Percentiles rank a stretch among this genome's conserved stretches.
Evolutionary conservation across 2,329 filamentous ascomycete genomes (phyloP).

Genomic region (Ophiostoma novo-ulmi): DNA sequence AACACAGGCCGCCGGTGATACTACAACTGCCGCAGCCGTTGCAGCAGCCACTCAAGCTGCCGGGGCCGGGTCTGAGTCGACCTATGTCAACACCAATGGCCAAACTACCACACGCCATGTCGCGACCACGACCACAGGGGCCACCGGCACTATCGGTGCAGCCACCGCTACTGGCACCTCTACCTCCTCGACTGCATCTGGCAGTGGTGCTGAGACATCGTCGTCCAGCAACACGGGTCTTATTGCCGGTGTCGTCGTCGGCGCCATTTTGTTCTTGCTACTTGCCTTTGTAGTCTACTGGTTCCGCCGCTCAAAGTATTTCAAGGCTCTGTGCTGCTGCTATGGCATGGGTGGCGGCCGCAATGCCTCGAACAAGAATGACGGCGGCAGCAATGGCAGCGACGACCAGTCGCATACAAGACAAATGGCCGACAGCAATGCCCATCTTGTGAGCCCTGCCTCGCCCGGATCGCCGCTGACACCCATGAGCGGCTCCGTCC

Average conservation of each 20-base stretch:
- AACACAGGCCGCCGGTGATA: background rate
- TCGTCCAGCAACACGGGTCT: constrained; percentile 17
- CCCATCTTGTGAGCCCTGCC: background rate
- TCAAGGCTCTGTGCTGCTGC: constrained; percentile 18
- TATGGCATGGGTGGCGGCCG: background rate
- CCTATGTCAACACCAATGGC: constrained; percentile 18
- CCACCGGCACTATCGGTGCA: constrained; percentile 9
- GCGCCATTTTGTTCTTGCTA: background rate
- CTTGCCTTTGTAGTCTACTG: constrained; percentile 19
- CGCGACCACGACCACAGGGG: constrained; percentile 1
- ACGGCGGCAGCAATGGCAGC: background rate
- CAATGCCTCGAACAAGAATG: background rate
- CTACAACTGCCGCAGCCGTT: background rate
- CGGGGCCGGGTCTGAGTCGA: background rate
- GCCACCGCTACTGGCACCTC: background rate
- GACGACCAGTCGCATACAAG: background rate
- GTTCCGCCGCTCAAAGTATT: constrained; percentile 18
- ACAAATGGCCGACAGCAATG: constrained; percentile 12
- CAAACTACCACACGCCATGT: constrained; percentile 12
- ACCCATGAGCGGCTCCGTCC: background rate
- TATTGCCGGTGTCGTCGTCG: constrained; percentile 21
- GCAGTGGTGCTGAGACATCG: background rate
- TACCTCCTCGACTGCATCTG: background rate
- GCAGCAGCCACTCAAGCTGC: background rate
- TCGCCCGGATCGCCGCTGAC: background rate